A percentile compares a stretch with the other conserved stretches of the same genome.
Evolutionary conservation across 2,329 filamentous ascomycete species (phyloP).

Genomic region (Talaromyces funiculosus): DNA sequence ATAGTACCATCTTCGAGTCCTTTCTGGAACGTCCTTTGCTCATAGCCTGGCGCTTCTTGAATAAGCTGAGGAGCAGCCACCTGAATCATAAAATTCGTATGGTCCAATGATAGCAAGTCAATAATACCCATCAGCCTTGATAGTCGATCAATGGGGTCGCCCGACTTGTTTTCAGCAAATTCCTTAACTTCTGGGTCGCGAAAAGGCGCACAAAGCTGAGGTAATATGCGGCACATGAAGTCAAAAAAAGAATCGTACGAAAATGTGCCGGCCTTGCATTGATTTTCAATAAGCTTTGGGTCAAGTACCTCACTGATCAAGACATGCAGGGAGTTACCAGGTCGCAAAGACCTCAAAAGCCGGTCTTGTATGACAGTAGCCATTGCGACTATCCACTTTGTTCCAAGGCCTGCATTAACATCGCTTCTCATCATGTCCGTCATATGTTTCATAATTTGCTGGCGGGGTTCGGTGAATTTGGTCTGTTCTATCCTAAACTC

Average conservation of each 20-base stretch:
- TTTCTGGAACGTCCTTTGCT: conserved; percentile 53
- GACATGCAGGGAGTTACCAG: conserved; percentile 56
- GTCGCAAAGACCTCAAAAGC: conserved; percentile 53
- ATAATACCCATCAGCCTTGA: conserved; percentile 59
- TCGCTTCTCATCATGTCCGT: conserved; percentile 55
- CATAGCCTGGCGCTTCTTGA: conserved; percentile 57
- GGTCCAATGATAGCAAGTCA: conserved; percentile 57
- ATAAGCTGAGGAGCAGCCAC: conserved; percentile 56
- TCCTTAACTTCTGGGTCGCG: conserved; percentile 55
- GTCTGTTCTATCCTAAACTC: conserved; percentile 55
- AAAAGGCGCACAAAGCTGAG: conserved; percentile 61
- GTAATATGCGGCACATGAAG: conserved; percentile 58
- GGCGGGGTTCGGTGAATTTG: conserved; percentile 46
- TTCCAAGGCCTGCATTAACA: conserved; percentile 51
- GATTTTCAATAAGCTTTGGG: conserved; percentile 51
- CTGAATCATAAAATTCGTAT: conserved; percentile 61
- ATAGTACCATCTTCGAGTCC: conserved; percentile 49
- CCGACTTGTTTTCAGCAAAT: conserved; percentile 47
- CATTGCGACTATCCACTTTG: conserved; percentile 59
- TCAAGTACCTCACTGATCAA: conserved; percentile 58
- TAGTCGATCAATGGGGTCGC: conserved; percentile 58
- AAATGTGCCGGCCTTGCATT: conserved; percentile 56
- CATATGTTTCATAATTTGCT: conserved; percentile 53
- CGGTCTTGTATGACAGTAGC: conserved; percentile 60
- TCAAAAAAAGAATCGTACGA: conserved; percentile 60